A percentile compares a stretch with the other conserved stretches of the same genome.
Conservation (phyloP, 192 early-diverging fungal genomes). For the Coemansia sp. region DNA sequence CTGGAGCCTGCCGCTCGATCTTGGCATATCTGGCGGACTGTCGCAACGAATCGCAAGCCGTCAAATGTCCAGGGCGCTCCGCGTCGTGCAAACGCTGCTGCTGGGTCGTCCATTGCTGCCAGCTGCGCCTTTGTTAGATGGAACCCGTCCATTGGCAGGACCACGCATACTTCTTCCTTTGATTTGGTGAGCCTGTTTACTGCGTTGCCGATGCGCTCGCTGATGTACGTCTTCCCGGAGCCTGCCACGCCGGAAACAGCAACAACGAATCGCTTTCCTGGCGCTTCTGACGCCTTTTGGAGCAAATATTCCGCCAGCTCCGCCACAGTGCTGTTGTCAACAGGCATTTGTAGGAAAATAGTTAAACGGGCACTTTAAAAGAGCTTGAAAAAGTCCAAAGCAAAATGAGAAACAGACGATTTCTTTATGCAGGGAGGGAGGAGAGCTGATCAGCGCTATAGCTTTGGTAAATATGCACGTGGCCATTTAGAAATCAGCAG, state of each 20-base stretch:
- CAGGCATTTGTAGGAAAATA: neutral
- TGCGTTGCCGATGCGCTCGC: constrained; percentile 12
- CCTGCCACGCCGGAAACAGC: constrained; percentile 35
- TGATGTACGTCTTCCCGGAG: constrained; percentile 37
- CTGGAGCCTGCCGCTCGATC: neutral
- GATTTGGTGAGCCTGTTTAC: constrained; percentile 10
- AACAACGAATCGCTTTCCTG: constrained; percentile 15
- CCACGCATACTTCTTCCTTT: constrained; percentile 13
- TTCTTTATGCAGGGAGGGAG: too few relatives aligned
- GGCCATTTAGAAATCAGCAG: too few relatives aligned
- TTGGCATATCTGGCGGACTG: constrained; percentile 20
- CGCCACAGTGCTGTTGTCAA: neutral
- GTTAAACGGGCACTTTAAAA: too few relatives aligned
- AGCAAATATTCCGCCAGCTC: constrained; percentile 13
- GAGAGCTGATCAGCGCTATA: too few relatives aligned
- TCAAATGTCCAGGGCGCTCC: constrained; percentile 64
- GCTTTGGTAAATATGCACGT: too few relatives aligned
- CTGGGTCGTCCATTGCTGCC: constrained; percentile 33
- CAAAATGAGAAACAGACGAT: too few relatives aligned
- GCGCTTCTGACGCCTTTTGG: neutral
- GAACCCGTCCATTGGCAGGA: constrained; percentile 64
- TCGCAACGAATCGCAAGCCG: constrained; percentile 22
- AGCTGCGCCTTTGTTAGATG: constrained; percentile 47
- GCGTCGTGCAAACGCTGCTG: constrained; percentile 37
- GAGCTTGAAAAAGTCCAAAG: too few relatives aligned